Evolutionary conservation across 495 filamentous ascomycete genomes (phyloP).

Genomic region (Podospora tetraspora): DNA sequence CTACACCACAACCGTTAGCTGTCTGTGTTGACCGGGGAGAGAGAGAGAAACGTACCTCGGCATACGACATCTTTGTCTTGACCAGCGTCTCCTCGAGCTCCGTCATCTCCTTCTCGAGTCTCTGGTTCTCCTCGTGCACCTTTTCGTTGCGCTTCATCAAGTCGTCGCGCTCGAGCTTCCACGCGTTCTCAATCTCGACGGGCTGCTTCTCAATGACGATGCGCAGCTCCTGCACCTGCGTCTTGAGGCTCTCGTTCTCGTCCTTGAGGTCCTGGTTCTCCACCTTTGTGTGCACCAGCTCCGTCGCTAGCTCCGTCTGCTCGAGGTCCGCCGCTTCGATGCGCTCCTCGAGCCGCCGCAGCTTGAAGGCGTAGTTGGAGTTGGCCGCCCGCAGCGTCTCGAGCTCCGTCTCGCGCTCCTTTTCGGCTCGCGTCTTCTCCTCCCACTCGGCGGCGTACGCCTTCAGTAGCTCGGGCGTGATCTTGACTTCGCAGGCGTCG

Average conservation of each 20-base stretch:
- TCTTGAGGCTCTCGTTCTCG: slow-evolving; percentile 76
- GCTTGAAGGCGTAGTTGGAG: slow-evolving; percentile 56
- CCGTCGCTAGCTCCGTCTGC: slow-evolving; percentile 86
- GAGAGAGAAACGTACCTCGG: slow-evolving; percentile 61
- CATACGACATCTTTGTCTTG: slow-evolving; percentile 88
- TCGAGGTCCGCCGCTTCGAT: slow-evolving; percentile 87
- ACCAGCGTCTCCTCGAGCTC: slow-evolving; percentile 96
- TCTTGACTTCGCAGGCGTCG: slow-evolving; percentile 85
- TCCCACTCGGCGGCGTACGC: slow-evolving; percentile 86
- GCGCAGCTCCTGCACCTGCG: slow-evolving; percentile 76
- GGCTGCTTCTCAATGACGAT: slow-evolving; percentile 84
- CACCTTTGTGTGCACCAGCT: slow-evolving; percentile 85
- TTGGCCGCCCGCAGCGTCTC: slow-evolving; percentile 65
- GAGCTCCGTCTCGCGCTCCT: slow-evolving; percentile 78
- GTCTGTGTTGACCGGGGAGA: background rate
- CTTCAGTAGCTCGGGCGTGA: slow-evolving; percentile 73
- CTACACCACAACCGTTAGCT: slow-evolving; percentile 35
- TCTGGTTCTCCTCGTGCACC: slow-evolving; percentile 89
- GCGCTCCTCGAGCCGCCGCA: slow-evolving; percentile 79
- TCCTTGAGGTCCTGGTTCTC: slow-evolving; percentile 87
- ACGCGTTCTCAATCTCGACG: slow-evolving; percentile 74
- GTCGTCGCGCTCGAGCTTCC: slow-evolving; percentile 82
- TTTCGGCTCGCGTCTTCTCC: slow-evolving; percentile 70
- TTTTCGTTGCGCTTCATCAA: slow-evolving; percentile 89
- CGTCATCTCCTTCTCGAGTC: slow-evolving; percentile 79